Base-by-base conservation (phyloP, 768 basidiomycete species). In the Lactarius tabidus region DNA sequence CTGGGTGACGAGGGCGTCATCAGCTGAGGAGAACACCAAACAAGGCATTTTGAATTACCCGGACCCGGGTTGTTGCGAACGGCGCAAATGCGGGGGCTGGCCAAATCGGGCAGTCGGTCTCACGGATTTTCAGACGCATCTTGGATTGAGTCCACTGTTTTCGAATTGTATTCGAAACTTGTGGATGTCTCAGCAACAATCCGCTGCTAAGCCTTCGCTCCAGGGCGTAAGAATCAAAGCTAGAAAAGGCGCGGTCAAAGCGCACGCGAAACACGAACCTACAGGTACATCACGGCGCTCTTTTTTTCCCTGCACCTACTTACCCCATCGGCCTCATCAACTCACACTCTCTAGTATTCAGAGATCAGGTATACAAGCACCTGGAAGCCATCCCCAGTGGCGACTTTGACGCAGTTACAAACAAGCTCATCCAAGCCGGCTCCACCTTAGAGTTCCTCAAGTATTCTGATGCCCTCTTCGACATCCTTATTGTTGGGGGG, bases 391-490 rank as follows among this genome's bases (percentile, higher is more conserved):
- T 93, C 55, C 82, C 84, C 28, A 82, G 83, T 62, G 83, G 81
- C 75, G 93, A 95, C 73, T 95, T 93, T 75, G 94, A 96, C 70
- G 80, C 84, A 15, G 87, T 90, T 75, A 77, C 88, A 53, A 82
- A 86, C 72, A 93, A 93, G 78, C 86, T 99, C 72, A 84, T 94
- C 71, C 89, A 91, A 76, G 95, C 95, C 63, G 96, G 95, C 51
- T 86, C 89, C 29, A 88, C 91, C 57, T 90, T 99, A 76, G 97
- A 99, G 78, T 89, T 87, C 73, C 87, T 95, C 77, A 97, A 97
- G 80, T 98, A 98, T 88, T 91, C 93, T 78, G 95, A 97, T 72
- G 84, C 89, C 62, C 88, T 98, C 72, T 98, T 97, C 78, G 95
- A 99, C 79, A 85, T 97, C 80, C 84, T 98, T 74, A 85, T 99